phyloP scores from a whole-genome alignment of 1,284 basidiomycete genomes.

The Porodaedalea pini region DNA sequence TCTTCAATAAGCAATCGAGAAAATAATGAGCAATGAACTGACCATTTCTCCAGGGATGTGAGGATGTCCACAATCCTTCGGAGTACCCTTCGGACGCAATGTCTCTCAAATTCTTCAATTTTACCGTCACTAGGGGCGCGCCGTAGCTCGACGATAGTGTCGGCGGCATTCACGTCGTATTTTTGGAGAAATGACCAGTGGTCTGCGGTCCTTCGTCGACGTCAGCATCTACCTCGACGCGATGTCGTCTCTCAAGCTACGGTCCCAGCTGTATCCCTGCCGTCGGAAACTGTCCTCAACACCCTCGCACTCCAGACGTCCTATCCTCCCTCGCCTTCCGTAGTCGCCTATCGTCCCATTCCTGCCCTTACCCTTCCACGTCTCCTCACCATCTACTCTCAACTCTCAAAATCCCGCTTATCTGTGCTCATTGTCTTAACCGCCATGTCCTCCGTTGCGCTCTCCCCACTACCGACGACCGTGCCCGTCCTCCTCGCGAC shows the following conservation, averaged over 20 bases:
- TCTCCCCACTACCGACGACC: conserved; percentile 83
- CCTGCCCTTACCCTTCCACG: conserved; percentile 49
- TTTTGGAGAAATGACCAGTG: conserved; percentile 22
- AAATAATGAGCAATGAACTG: not conserved
- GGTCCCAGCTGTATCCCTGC: not conserved
- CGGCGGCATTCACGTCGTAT: conserved; percentile 18
- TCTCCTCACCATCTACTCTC: conserved; percentile 68
- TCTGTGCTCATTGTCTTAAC: conserved; percentile 89
- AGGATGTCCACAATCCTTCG: conserved; percentile 6
- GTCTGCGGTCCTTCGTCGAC: conserved; percentile 6
- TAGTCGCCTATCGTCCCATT: conserved; percentile 25
- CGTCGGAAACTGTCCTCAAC: not conserved
- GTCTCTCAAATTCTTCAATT: not conserved
- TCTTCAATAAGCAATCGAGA: not conserved
- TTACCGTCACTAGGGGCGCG: not conserved
- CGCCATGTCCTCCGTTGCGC: conserved; percentile 89
- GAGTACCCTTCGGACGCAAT: not conserved
- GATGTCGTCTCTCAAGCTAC: conserved; percentile 8
- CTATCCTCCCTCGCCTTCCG: conserved; percentile 16
- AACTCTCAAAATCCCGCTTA: conserved; percentile 86
- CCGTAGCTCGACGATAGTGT: not conserved
- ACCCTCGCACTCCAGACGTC: conserved; percentile 1
- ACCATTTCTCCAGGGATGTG: not conserved
- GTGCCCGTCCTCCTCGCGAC: conserved; percentile 84
- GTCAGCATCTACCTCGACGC: not conserved